These are phyloP conservation scores for Epichloe coenophiala DNA, from an alignment of 2,329 filamentous ascomycete species.

Conservation along the genomic window DNA sequence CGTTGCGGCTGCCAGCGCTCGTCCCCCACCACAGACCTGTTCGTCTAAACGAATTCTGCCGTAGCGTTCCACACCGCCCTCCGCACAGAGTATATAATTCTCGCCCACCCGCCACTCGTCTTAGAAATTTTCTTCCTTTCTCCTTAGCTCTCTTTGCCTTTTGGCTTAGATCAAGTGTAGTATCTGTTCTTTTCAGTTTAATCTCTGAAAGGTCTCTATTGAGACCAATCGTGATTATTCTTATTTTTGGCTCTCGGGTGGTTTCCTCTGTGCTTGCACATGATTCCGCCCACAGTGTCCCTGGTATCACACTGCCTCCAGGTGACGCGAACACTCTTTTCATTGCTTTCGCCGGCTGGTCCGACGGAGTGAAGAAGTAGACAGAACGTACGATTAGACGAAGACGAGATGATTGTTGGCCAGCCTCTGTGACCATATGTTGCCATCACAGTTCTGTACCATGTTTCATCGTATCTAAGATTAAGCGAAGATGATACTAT, in stretches of 20 bases:
- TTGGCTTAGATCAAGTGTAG: slow-evolving; percentile 87
- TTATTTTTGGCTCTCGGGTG: slow-evolving; percentile 37
- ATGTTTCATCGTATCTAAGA: too few relatives aligned
- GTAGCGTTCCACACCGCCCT: slow-evolving; percentile 5
- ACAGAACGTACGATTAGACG: neutral
- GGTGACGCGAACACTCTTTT: slow-evolving; percentile 28
- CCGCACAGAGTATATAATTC: slow-evolving; percentile 12
- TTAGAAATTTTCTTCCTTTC: slow-evolving; percentile 17
- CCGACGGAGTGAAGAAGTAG: slow-evolving; percentile 25
- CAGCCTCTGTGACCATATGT: too few relatives aligned
- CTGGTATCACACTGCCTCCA: slow-evolving; percentile 33
- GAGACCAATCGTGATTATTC: slow-evolving; percentile 67
- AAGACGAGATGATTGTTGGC: rapidly evolving
- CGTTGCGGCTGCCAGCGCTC: neutral
- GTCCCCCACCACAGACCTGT: neutral
- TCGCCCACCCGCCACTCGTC: slow-evolving; percentile 2
- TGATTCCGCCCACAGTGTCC: slow-evolving; percentile 27
- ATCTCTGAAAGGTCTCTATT: slow-evolving; percentile 76
- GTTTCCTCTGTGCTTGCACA: slow-evolving; percentile 29
- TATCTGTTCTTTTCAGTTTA: slow-evolving; percentile 97
- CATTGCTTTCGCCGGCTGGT: slow-evolving; percentile 26
- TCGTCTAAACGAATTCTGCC: slow-evolving; percentile 6
- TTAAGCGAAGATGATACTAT: too few relatives aligned
- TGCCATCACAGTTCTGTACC: too few relatives aligned
- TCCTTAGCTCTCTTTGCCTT: slow-evolving; percentile 34